A percentile compares a stretch with the other conserved stretches of the same genome.
Evolutionary conservation across 805 yeast genomes (phyloP).

Genomic region (Torulaspora gathmanii): DNA sequence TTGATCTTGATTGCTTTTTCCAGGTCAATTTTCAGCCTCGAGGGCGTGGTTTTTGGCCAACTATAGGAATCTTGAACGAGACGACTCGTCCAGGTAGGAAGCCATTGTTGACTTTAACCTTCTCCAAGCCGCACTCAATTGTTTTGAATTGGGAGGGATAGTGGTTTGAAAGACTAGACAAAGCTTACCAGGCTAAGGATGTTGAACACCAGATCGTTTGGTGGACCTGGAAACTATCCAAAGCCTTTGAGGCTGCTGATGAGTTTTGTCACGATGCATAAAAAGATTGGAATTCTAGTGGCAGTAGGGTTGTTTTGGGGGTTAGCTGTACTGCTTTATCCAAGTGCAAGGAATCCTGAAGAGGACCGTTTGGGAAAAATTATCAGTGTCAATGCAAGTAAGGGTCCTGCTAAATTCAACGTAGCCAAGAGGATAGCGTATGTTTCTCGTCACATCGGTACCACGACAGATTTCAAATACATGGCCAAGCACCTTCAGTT

Average conservation of each 20-base stretch:
- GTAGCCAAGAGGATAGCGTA: slow-evolving; percentile 9
- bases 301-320: not conserved
- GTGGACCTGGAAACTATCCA: not conserved
- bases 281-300: not conserved
- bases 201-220: not conserved
- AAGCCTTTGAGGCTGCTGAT: not conserved
- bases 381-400: not conserved
- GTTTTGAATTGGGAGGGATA: not conserved
- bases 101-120: too few species aligned
- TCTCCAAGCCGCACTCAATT: too few species aligned
- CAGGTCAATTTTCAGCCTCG: not conserved
- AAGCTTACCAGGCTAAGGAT: not conserved
- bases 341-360: not conserved
- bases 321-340: not conserved
- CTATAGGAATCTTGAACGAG: too few species aligned
- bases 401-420: slow-evolving; percentile 1
- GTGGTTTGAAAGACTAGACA: not conserved
- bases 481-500: slow-evolving; percentile 9
- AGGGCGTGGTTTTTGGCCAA: not conserved
- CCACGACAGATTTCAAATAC: slow-evolving; percentile 10
- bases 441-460: slow-evolving; percentile 13
- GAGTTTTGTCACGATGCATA: not conserved
- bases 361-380: not conserved
- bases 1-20: too few species aligned
- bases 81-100: too few species aligned